phyloP scores from a whole-genome alignment of 257 asterid species.

The Lithospermum erythrorhizon region DNA sequence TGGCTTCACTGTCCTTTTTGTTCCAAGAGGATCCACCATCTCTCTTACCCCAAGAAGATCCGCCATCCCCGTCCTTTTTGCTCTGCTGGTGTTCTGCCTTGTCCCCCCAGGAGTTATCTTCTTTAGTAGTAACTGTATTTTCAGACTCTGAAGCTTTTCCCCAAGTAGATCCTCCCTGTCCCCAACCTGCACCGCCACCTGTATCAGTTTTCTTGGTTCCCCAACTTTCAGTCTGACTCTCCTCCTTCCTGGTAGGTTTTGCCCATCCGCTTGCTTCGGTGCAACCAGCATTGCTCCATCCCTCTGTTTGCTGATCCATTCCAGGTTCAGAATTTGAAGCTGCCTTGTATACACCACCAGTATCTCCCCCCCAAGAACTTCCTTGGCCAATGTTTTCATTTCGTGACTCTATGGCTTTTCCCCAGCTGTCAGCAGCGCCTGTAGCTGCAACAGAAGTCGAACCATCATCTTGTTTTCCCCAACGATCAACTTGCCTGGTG shows the following conservation, averaged over 20 bases:
- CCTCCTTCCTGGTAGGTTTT: conserved; percentile 18
- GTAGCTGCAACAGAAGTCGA: conserved; percentile 15
- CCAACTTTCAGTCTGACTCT: conserved; percentile 21
- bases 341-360: conserved; percentile 23
- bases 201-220: conserved; percentile 13
- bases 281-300: conserved; percentile 23
- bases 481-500: conserved; percentile 31
- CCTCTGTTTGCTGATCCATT: conserved; percentile 24
- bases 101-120: conserved; percentile 10
- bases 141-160: conserved; percentile 15
- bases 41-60: conserved; percentile 17
- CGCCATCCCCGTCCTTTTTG: conserved; percentile 1
- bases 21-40: conserved; percentile 21
- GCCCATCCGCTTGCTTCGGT: conserved; percentile 31
- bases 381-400: conserved; percentile 19
- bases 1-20: conserved; percentile 17
- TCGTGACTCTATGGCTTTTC: conserved; percentile 33
- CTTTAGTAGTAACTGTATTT: conserved; percentile 8
- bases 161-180: conserved; percentile 18
- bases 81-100: conserved; percentile 7
- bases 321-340: conserved; percentile 41
- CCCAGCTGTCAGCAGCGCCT: conserved; percentile 32
- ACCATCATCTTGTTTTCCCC: conserved; percentile 34
- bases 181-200: conserved; percentile 19
- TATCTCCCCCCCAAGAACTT: conserved; percentile 49